Evolutionary conservation across 1,284 basidiomycete species (phyloP), one percentile per base, ranked within the genome.

Genomic region (Trichosporon sp.): DNA sequence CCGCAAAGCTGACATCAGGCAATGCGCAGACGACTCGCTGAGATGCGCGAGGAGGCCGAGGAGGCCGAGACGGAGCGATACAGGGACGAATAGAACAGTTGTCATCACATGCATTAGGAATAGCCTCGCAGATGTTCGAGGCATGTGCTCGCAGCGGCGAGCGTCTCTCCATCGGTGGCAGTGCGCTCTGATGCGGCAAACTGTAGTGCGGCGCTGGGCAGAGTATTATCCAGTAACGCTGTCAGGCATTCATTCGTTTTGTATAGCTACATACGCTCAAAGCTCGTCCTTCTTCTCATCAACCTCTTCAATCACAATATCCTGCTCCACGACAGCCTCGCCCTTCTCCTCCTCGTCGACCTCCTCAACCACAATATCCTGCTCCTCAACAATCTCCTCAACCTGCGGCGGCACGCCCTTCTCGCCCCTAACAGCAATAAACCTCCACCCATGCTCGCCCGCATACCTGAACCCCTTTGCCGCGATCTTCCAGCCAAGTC

Each of bases 21-120:
- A 59, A 94, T 92, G 87, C 84, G 89, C 54, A 83, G 88, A 33
- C 84, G 90, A 56, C 83, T 92, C n/a, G 88, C 86, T 13, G 86
- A 89, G 81, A 88, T 95, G 85, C 84, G 86, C 76, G 83, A 86
- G 73, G 85, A 79, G 65, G 52, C 23, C 23, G 56, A 64, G 14
- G 52, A 33, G 7, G 21, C 31, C 0, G 44, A 62, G 44, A 19
- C 27, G 9, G 33, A 10, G 40, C 19, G 19, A 4, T 44, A 44
- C 19, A 10, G 16, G 19, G 40, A 44, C 19, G 40, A 44, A 10
- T 11, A 32, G 32, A 6, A 32, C 6, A 5, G 32, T 32, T 32
- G 5, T 5, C 32, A 32, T 5, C 32, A 32, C 32, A 11, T 5
- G 11, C 32, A 32, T 5, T n/a, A n/a, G n/a, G n/a, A n/a, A n/a